Base-by-base conservation (phyloP, 140 eudicot genomes). In the Erigeron philadelphicus region DNA sequence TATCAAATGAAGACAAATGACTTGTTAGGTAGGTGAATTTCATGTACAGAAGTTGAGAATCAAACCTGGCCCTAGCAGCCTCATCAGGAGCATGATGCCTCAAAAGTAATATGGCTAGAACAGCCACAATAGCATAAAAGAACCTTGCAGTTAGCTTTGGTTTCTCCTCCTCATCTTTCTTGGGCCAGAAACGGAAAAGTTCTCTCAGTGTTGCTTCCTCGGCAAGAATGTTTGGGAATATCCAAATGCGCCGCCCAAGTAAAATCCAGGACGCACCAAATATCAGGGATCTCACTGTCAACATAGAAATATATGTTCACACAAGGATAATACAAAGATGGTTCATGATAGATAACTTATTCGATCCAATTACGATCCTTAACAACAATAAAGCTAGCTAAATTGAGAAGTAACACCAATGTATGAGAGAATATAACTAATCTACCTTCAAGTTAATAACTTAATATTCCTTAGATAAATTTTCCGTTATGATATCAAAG, bases 61-160 rank as follows among this genome's bases (percentile, higher is more conserved):
- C 72, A 72, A 60, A 92, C 98, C 98, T 92, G 78, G 98, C 98
- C 81, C 98, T 81, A 57, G 98, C 98, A 67, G 98, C 98, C 80
- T 92, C 98, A 70, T 92, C 98, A 65, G 98, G 98, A 48, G 96
- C 98, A 86, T 92, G 98, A 83, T 91, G 98, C 79, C 95, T 89
- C 80, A 91, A 48, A 9, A 91, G 82, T 64, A 88, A 46, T 59
- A 92, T 81, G 40, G 84, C 88, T 50, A 88, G 66, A 68, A 81
- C 92, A 60, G 95, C 84, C 13, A 86, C 85, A 49, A 83, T 62
- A 19, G 96, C 90, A 76, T 73, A 92, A 80, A 92, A 88, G 70
- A 92, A 77, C 80, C 98, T 78, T 50, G 95, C 90, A 0, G 98
- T 88, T 92, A 95, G 81, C 80, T 92, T 92, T 19, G 98, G 98